These are phyloP conservation scores for Candida takata DNA, from an alignment of 805 yeast genomes.

Conservation along the genomic window DNA sequence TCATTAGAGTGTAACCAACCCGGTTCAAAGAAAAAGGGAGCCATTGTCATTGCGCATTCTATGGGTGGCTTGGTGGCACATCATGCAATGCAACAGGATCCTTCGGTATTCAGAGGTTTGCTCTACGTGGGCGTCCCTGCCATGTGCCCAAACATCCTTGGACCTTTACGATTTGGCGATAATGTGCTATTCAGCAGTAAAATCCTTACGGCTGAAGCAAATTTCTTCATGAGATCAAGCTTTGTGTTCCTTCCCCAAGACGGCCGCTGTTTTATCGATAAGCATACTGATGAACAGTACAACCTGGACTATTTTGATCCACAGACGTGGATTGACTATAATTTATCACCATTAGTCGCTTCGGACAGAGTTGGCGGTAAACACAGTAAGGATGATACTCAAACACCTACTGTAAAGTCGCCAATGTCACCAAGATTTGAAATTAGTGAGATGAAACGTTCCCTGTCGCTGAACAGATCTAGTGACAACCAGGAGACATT, in stretches of 20 bases:
- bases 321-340: constrained; percentile 70
- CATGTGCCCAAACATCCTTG: constrained; percentile 78
- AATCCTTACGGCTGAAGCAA: constrained; percentile 71
- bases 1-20: constrained; percentile 34
- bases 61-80: constrained; percentile 93
- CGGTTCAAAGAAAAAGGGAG: constrained; percentile 51
- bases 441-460: constrained; percentile 14
- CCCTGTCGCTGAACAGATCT: constrained; percentile 12
- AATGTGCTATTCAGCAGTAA: constrained; percentile 67
- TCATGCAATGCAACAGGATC: constrained; percentile 62
- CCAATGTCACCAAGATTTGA: constrained; percentile 5
- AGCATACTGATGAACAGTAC: constrained; percentile 46
- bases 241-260: constrained; percentile 70
- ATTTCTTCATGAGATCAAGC: constrained; percentile 83
- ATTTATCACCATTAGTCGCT: constrained; percentile 66
- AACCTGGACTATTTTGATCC: constrained; percentile 75
- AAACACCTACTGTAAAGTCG: neutral
- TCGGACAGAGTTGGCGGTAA: constrained; percentile 19
- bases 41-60: constrained; percentile 77
- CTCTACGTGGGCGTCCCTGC: constrained; percentile 80
- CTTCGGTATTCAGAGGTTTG: constrained; percentile 64
- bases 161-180: constrained; percentile 81
- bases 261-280: constrained; percentile 69
- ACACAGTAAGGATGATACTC: constrained; percentile 5
- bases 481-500: constrained; percentile 15